These are phyloP conservation scores for Hemileccinum impolitum DNA, from an alignment of 768 basidiomycete species.

Conservation along the genomic window DNA sequence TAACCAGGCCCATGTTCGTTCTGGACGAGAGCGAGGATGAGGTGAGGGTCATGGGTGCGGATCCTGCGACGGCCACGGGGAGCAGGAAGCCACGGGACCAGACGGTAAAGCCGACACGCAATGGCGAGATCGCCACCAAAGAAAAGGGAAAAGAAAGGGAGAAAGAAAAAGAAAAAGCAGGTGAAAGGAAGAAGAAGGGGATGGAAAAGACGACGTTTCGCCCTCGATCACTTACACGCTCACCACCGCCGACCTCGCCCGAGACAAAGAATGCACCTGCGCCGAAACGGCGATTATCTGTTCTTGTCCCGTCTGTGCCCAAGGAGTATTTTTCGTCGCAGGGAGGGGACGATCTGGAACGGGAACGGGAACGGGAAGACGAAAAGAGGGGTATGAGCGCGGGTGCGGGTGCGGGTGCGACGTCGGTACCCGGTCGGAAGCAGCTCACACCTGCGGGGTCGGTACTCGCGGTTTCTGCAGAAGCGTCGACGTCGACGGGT, in stretches of 20 bases:
- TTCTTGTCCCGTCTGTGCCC: slow-evolving; percentile 27
- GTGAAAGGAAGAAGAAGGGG: not conserved
- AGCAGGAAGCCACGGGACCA: not conserved
- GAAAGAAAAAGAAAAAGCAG: not conserved
- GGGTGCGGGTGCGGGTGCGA: not conserved
- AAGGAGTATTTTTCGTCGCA: slow-evolving; percentile 26
- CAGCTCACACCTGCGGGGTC: slow-evolving; percentile 19
- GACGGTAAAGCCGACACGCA: not conserved
- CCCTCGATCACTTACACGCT: slow-evolving; percentile 7
- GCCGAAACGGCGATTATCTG: slow-evolving; percentile 25
- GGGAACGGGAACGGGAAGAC: not conserved
- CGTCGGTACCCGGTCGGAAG: not conserved
- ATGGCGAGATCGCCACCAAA: not conserved
- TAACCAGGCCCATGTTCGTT: slow-evolving; percentile 1
- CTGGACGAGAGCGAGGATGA: slow-evolving; percentile 1
- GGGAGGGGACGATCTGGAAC: not conserved
- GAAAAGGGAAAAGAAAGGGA: not conserved
- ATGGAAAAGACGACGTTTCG: not conserved
- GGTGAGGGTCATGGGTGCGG: not conserved
- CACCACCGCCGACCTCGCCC: slow-evolving; percentile 6
- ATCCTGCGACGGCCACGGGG: not conserved
- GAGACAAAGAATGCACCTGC: slow-evolving; percentile 1
- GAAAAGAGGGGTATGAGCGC: not conserved
- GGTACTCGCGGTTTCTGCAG: slow-evolving; percentile 19
- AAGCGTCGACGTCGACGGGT: slow-evolving; percentile 16